A percentile compares a stretch with the other conserved stretches of the same genome.
Conservation (phyloP, 1,284 basidiomycete genomes). For the Vanrija pseudolonga region DNA sequence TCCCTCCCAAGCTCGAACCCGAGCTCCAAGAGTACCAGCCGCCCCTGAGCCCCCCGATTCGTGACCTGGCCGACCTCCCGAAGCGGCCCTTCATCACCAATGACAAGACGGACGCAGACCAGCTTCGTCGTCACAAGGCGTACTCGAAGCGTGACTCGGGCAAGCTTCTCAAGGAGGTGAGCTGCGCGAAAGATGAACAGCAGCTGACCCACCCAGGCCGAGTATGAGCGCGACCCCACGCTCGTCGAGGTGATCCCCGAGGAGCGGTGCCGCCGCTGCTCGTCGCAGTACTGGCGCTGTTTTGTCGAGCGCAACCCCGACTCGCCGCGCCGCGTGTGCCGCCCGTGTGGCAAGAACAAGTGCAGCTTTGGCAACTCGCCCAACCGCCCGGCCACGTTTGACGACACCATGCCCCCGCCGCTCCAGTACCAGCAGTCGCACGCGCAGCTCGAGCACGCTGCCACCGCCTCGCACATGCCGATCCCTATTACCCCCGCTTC, state of each 20-base stretch:
- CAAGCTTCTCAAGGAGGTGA: constrained; percentile 16
- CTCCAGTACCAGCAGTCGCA: too few relatives aligned
- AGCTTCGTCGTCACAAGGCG: constrained; percentile 6
- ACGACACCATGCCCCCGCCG: too few relatives aligned
- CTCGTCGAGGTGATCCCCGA: constrained; percentile 10
- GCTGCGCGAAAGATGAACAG: not conserved
- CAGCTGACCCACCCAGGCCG: constrained; percentile 2
- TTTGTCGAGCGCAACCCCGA: constrained; percentile 9
- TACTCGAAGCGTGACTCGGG: constrained; percentile 13
- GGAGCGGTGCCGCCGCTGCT: constrained; percentile 10
- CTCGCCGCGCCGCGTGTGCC: constrained; percentile 12
- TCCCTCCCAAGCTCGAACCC: too few relatives aligned
- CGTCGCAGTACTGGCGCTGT: constrained; percentile 15
- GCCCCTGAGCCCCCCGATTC: too few relatives aligned
- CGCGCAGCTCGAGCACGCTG: too few relatives aligned
- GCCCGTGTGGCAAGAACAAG: constrained; percentile 20
- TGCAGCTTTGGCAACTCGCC: constrained; percentile 11
- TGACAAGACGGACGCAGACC: not conserved
- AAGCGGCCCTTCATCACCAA: not conserved
- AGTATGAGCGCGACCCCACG: constrained; percentile 3
- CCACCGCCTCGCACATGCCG: too few relatives aligned
- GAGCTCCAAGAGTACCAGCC: too few relatives aligned
- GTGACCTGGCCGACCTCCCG: too few relatives aligned
- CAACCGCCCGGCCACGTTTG: not conserved
- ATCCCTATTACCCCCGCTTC: too few relatives aligned